Base-by-base conservation (phyloP, 1,284 basidiomycete species). In the Golubevia sp. region DNA sequence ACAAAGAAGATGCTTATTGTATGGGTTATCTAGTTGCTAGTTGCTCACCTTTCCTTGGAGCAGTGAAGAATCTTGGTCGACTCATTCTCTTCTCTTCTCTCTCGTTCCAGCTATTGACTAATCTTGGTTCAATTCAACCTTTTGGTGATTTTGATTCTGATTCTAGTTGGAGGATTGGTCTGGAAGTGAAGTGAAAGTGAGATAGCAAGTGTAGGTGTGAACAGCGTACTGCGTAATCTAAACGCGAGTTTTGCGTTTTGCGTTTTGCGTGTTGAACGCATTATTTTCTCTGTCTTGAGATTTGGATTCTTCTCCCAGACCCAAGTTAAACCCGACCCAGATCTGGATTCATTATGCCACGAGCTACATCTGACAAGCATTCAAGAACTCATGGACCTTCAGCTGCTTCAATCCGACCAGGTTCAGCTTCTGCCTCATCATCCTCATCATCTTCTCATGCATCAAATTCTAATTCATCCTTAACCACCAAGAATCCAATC, bases 301-400 rank as follows among this genome's bases (percentile, higher is more conserved):
- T 18, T 49, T 49, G 48, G 48, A n/a, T 18, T 49, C 48, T n/a
- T 18, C 48, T n/a, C 18, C 48, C n/a, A n/a, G n/a, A n/a, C n/a
- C n/a, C n/a, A n/a, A n/a, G n/a, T n/a, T n/a, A n/a, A n/a, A n/a
- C n/a, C n/a, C n/a, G n/a, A n/a, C 18, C 48, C 48, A 49, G 18
- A 49, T 49, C 48, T 49, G n/a, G 7, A 24, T 20, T 2, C 61
- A 69, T 18, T 51, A 97, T 98, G 96, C 94, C 95, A 73, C 90
- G 93, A 82, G 96, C 93, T 64, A 94, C 92, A 0, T 90, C 91
- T 8, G 89, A 92, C 74, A 90, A 91, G 66, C 92, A 97, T 76
- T 89, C 89, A 26, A 87, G 90, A 61, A 88, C 89, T 13, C 93
- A 92, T 79, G 88, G 91, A 63, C 88, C 91, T 0, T 88, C 92